Percentiles rank a stretch among this genome's conserved stretches.
Conservation (phyloP, 148 eudicot species). For the Euryodendron excelsum region DNA sequence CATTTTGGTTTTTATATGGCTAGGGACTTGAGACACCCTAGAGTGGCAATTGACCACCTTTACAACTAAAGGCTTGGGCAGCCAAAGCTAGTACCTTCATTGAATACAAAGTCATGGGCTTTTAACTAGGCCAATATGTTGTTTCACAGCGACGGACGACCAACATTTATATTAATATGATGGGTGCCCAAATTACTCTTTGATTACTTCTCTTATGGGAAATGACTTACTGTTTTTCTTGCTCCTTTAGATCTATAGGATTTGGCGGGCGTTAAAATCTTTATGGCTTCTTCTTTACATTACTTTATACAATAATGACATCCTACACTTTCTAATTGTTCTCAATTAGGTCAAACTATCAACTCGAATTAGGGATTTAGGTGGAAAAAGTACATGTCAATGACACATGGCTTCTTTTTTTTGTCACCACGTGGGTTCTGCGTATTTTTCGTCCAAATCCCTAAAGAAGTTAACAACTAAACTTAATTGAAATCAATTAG, state of each 20-base stretch:
- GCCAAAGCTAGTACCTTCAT: background rate
- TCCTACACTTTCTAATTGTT: too few species aligned
- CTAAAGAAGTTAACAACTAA: too few species aligned
- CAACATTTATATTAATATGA: background rate
- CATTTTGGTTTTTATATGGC: too few species aligned
- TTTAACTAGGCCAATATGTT: background rate
- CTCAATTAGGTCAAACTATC: too few species aligned
- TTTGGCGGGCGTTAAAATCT: background rate
- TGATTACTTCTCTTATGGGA: conserved; percentile 3
- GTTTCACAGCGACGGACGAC: background rate
- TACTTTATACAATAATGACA: too few species aligned
- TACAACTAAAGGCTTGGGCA: background rate
- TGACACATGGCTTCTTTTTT: too few species aligned
- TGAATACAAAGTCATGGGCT: background rate
- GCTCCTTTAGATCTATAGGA: background rate
- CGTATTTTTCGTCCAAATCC: too few species aligned
- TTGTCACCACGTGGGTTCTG: too few species aligned
- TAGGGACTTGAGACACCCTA: too few species aligned
- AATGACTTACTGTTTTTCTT: conserved; percentile 2
- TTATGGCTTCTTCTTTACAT: conserved; percentile 6
- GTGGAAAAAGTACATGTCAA: too few species aligned
- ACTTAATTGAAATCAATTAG: too few species aligned
- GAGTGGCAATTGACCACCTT: background rate
- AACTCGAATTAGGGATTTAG: too few species aligned
- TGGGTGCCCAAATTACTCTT: background rate